Percentiles rank a stretch among this genome's conserved stretches.
phyloP scores from a whole-genome alignment of 345 rosid species.

The Geranium brycei region DNA sequence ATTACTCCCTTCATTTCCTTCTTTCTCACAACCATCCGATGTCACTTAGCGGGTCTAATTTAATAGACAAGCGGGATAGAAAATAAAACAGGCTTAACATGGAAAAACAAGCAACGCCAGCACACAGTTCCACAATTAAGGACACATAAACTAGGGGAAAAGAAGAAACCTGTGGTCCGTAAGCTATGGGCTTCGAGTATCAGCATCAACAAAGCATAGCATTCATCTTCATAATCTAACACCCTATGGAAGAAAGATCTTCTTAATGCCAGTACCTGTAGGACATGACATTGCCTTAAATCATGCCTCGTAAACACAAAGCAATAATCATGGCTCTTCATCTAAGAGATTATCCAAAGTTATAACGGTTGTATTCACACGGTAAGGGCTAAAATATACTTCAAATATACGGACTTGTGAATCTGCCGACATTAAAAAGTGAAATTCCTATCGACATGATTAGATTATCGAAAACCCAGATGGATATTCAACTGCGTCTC shows the following conservation, averaged over 20 bases:
- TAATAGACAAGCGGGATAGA: background rate
- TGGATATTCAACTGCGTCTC: too few relatives aligned
- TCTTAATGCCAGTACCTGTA: constrained; percentile 84
- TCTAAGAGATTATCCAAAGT: background rate
- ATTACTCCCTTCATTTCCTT: background rate
- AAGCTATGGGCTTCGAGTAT: constrained; percentile 90
- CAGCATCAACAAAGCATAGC: constrained; percentile 77
- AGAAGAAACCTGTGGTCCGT: constrained; percentile 68
- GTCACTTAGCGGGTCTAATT: background rate
- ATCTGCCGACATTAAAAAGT: too few relatives aligned
- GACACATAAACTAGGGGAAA: background rate
- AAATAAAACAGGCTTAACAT: too few relatives aligned
- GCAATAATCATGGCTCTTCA: background rate
- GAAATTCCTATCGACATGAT: too few relatives aligned
- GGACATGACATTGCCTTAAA: constrained; percentile 8
- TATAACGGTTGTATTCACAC: too few relatives aligned
- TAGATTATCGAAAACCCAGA: too few relatives aligned
- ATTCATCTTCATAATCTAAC: constrained; percentile 89
- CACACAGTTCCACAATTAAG: background rate
- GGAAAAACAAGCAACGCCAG: too few relatives aligned
- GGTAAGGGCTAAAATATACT: too few relatives aligned
- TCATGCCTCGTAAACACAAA: background rate
- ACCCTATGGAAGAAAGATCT: constrained; percentile 81
- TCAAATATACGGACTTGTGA: too few relatives aligned
- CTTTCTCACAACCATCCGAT: background rate